Conservation (phyloP, 2,329 filamentous ascomycete species). For the Pyrenophora seminiperda region DNA sequence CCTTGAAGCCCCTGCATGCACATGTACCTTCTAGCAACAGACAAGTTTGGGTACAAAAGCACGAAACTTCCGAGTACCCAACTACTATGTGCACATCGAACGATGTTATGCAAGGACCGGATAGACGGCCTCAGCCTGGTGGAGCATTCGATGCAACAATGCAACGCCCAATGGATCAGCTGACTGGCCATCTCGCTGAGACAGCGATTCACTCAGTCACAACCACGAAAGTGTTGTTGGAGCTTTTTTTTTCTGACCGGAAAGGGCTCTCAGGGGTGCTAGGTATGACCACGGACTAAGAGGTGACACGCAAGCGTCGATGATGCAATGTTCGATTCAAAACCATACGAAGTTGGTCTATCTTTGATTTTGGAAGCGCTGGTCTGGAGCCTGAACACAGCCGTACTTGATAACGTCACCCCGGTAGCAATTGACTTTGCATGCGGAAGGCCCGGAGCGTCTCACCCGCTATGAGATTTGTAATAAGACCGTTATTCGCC, state of each 20-base stretch:
- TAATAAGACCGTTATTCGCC: too few species aligned
- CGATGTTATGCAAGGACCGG: not conserved
- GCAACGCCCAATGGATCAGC: not conserved
- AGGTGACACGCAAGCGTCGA: not conserved
- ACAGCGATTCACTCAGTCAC: not conserved
- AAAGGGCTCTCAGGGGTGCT: not conserved
- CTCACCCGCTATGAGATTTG: too few species aligned
- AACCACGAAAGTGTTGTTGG: not conserved
- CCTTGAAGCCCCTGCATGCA: conserved; percentile 2
- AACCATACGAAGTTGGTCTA: not conserved
- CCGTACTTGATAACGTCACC: not conserved
- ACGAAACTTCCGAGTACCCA: too few species aligned
- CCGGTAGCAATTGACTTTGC: not conserved
- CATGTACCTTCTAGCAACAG: not conserved
- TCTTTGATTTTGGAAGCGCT: not conserved
- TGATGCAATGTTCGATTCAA: not conserved
- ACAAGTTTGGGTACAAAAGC: too few species aligned
- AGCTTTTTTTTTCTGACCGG: conserved; percentile 2
- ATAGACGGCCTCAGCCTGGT: not conserved
- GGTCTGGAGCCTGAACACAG: not conserved
- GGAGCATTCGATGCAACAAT: not conserved
- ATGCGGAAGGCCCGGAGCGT: too few species aligned
- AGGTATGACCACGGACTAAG: not conserved
- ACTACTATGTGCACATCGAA: conserved; percentile 3
- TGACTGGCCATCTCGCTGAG: not conserved